Conservation (phyloP, 164 flowering plant genomes). For the grape (Vitis vinifera) region ASM3070453v1 NC_081809.1:23994501-23995000, state of each 20-base stretch:
- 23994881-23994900: conserved; percentile 71
- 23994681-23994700: conserved; percentile 88
- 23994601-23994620: conserved; percentile 82
- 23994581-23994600: conserved; percentile 95
- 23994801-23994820: conserved; percentile 96
- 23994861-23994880: conserved; percentile 68
- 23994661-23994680: conserved; percentile 82
- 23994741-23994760: conserved; percentile 87
- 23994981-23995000: conserved; percentile 87
- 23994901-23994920: conserved; percentile 60
- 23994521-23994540: conserved; percentile 74
- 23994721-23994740: conserved; percentile 80
- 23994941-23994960: conserved; percentile 85
- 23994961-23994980: conserved; percentile 91
- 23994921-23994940: conserved; percentile 98
- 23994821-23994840: conserved; percentile 83
- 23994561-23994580: conserved; percentile 95
- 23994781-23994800: conserved; percentile 96
- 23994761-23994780: conserved; percentile 81
- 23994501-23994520: conserved; percentile 53
- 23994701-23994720: conserved; percentile 90
- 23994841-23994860: conserved; percentile 72
- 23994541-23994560: conserved; percentile 90
- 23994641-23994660: conserved; percentile 62
- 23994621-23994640: conserved; percentile 54